Evolutionary conservation across 2,329 filamentous ascomycete genomes (phyloP).

Genomic region (Penicillium sp.): DNA sequence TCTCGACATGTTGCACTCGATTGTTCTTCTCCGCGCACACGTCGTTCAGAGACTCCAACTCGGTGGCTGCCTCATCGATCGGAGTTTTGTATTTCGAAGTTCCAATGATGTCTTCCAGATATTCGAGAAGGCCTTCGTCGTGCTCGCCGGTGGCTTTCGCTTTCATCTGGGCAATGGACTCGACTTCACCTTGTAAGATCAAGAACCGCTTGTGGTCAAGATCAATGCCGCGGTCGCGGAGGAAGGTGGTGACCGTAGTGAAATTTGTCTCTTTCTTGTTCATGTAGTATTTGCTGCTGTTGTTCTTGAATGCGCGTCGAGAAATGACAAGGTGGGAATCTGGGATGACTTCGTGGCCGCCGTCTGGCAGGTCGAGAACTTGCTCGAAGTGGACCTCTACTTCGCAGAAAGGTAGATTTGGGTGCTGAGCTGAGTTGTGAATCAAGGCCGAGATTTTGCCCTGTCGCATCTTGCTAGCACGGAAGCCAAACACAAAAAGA

Average conservation of each 20-base stretch:
- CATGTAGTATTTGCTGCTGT: conserved; percentile 97
- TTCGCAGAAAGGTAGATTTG: conserved; percentile 86
- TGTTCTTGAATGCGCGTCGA: conserved; percentile 93
- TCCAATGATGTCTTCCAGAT: conserved; percentile 97
- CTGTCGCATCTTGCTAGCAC: conserved; percentile 98
- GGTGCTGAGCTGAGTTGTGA: conserved; percentile 88
- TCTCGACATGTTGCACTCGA: conserved; percentile 95
- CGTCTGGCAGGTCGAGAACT: conserved; percentile 81
- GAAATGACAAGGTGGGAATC: conserved; percentile 86
- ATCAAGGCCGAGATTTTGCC: conserved; percentile 97
- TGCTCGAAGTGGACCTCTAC: conserved; percentile 97
- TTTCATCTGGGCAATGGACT: conserved; percentile 99
- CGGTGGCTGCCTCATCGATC: conserved; percentile 87
- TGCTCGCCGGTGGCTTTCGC: conserved; percentile 92
- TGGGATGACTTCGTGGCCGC: conserved; percentile 74
- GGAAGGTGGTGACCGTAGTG: conserved; percentile 81
- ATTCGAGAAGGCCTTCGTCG: conserved; percentile 93
- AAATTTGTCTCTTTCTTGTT: conserved; percentile 88
- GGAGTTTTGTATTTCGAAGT: conserved; percentile 98
- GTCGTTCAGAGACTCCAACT: conserved; percentile 92
- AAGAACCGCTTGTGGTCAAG: conserved; percentile 97
- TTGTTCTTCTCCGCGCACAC: conserved; percentile 93
- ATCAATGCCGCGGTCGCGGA: conserved; percentile 87
- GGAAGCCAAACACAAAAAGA: conserved; percentile 98
- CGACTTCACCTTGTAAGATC: conserved; percentile 95